phyloP scores from a whole-genome alignment of 441 rosid species.

The Croton laevigatus region DNA sequence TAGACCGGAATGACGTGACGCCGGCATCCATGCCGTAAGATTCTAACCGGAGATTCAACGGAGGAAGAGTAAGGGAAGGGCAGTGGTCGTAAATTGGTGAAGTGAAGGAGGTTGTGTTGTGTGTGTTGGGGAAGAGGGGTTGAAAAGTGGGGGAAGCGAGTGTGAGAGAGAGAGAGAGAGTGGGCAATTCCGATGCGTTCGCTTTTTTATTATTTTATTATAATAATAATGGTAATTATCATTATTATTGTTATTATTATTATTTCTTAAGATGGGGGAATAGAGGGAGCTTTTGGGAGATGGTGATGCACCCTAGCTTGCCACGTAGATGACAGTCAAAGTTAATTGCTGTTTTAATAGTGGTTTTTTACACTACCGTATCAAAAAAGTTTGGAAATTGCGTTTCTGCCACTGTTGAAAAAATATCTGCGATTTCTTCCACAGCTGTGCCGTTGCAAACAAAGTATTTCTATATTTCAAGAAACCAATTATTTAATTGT shows the following conservation, averaged over 20 bases:
- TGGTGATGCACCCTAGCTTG: slow-evolving; percentile 67
- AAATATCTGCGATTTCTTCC: background rate
- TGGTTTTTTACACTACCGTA: slow-evolving; percentile 16
- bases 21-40: slow-evolving; percentile 45
- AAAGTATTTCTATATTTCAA: too few relatives aligned
- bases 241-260: background rate
- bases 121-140: slow-evolving; percentile 6
- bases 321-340: slow-evolving; percentile 47
- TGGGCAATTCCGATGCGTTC: background rate
- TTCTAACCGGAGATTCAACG: slow-evolving; percentile 6
- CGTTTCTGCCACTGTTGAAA: slow-evolving; percentile 17
- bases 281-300: slow-evolving; percentile 11
- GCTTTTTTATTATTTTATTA: background rate
- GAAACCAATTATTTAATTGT: too few relatives aligned
- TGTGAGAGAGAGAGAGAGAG: background rate
- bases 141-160: background rate
- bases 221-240: background rate
- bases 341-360: slow-evolving; percentile 30
- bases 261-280: background rate
- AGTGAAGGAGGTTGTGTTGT: slow-evolving; percentile 5
- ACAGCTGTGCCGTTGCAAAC: too few relatives aligned
- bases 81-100: slow-evolving; percentile 12
- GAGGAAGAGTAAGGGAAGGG: slow-evolving; percentile 5
- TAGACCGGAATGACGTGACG: slow-evolving; percentile 52
- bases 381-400: slow-evolving; percentile 12